Evolutionary conservation across 805 yeast species (phyloP), one percentile per base, ranked within the genome.

Genomic region (Wickerhamomyces subpelliculosus): DNA sequence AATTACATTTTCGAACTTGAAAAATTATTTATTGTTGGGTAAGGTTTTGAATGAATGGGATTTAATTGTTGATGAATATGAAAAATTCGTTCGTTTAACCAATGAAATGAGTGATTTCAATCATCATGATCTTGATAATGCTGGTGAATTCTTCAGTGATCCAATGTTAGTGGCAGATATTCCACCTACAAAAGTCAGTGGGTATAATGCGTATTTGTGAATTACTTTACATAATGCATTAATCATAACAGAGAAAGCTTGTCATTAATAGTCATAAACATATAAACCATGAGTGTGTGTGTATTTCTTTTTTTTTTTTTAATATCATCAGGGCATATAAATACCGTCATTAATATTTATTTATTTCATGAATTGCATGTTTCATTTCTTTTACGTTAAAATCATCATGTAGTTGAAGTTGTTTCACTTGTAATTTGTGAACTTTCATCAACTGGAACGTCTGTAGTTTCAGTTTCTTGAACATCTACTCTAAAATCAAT

Each of bases 11-110:
- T 33, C 19, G 43, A 47, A 35, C 29, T 42, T 38, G 18, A 48
- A 51, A 22, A 58, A 59, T 32, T 52, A 48, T 40, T 42, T 48
- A 10, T 52, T 49, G 5, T 48, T 72, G 25, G 80, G 79, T 10
- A 67, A 68, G 38, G 61, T 74, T 8, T 48, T 77, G 36, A 72
- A 68, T 47, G 84, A 76, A 46, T 72, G 78, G 70, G 68, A 70
- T 39, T 24, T 40, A 4, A 54, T 64, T 30, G 70, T 73, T 18
- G 68, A 37, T 8, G 45, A 36, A 4, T 32, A 29, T 19, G 46
- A 42, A n/a, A 36, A 40, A 24, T 37, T 32, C 19, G 25, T 14
- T 27, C 27, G 28, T 5, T 20, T 42, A 3, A 19, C 24, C 16
- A 39, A 25, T 37, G 42, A 34, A 9, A 24, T 30, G 14, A 31